phyloP scores from a whole-genome alignment of 805 yeast genomes.

The Yamadazyma kitorensis region DNA sequence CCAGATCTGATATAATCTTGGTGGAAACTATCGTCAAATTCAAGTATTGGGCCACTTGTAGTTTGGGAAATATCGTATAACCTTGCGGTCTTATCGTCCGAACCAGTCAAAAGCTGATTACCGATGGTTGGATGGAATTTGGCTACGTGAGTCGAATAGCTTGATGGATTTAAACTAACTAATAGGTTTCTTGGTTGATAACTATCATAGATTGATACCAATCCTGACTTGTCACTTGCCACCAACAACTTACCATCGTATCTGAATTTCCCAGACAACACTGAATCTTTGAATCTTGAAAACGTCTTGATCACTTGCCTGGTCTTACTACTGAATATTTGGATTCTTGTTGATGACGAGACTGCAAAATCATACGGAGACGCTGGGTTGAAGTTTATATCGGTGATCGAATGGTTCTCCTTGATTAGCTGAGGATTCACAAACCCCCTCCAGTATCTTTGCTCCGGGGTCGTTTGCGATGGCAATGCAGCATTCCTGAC shows the following conservation, averaged over 20 bases:
- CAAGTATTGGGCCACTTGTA: slow-evolving; percentile 61
- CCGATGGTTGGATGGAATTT: slow-evolving; percentile 80
- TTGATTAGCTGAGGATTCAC: slow-evolving; percentile 82
- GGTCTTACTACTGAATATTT: slow-evolving; percentile 90
- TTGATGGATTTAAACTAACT: slow-evolving; percentile 76
- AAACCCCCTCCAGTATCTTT: slow-evolving; percentile 89
- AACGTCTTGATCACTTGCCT: slow-evolving; percentile 87
- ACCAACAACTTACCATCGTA: slow-evolving; percentile 87
- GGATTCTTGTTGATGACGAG: slow-evolving; percentile 87
- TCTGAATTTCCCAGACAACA: slow-evolving; percentile 87
- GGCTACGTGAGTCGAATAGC: slow-evolving; percentile 90
- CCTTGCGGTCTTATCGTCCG: slow-evolving; percentile 86
- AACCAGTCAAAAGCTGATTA: slow-evolving; percentile 78
- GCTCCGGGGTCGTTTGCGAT: slow-evolving; percentile 85
- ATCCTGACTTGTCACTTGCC: slow-evolving; percentile 94
- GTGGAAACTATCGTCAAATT: slow-evolving; percentile 63
- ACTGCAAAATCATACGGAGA: slow-evolving; percentile 91
- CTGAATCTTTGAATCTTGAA: slow-evolving; percentile 85
- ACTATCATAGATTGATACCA: slow-evolving; percentile 88
- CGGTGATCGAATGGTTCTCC: slow-evolving; percentile 89
- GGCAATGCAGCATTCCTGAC: slow-evolving; percentile 75
- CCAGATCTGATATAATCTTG: slow-evolving; percentile 87
- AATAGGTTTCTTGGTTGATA: slow-evolving; percentile 73
- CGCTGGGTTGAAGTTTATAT: slow-evolving; percentile 81
- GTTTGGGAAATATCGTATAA: slow-evolving; percentile 84